Evolutionary conservation across 768 basidiomycete genomes (phyloP).

Genomic region (Lentinus tigrinus): DNA sequence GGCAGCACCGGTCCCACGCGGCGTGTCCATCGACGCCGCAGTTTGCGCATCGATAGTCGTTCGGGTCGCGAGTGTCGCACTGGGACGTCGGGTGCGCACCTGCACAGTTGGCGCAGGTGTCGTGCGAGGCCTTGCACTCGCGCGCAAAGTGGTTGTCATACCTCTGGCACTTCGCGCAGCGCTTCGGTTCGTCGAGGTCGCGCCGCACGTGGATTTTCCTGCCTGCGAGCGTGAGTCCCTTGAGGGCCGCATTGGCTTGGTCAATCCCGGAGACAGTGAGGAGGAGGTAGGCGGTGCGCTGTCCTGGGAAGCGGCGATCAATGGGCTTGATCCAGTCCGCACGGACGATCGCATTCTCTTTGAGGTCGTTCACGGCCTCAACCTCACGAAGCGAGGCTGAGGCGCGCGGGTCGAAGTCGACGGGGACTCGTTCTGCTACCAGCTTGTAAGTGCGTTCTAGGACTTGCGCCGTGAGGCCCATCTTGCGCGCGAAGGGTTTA

Average conservation of each 20-base stretch:
- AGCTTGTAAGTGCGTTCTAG: neutral
- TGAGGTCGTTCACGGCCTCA: neutral
- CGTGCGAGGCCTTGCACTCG: slow-evolving; percentile 6
- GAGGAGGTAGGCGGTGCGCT: slow-evolving; percentile 25
- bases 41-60: slow-evolving; percentile 21
- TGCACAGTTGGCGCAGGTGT: slow-evolving; percentile 20
- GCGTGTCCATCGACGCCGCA: slow-evolving; percentile 28
- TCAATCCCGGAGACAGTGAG: slow-evolving; percentile 17
- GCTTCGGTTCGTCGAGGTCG: slow-evolving; percentile 19
- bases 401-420: neutral
- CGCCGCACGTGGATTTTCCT: slow-evolving; percentile 14
- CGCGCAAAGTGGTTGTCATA: slow-evolving; percentile 13
- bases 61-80: slow-evolving; percentile 12
- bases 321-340: slow-evolving; percentile 29
- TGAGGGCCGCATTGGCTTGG: slow-evolving; percentile 26
- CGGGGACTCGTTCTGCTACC: neutral
- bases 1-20: slow-evolving; percentile 27
- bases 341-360: slow-evolving; percentile 1
- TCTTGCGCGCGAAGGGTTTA: neutral
- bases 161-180: slow-evolving; percentile 30
- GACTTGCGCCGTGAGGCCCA: neutral
- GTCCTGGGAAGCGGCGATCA: slow-evolving; percentile 9
- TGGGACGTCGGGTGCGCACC: slow-evolving; percentile 20
- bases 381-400: neutral
- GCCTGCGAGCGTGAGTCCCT: slow-evolving; percentile 21